Evolutionary conservation across 306 rosid genomes (phyloP).

Genomic region (Vigna angularis): DNA sequence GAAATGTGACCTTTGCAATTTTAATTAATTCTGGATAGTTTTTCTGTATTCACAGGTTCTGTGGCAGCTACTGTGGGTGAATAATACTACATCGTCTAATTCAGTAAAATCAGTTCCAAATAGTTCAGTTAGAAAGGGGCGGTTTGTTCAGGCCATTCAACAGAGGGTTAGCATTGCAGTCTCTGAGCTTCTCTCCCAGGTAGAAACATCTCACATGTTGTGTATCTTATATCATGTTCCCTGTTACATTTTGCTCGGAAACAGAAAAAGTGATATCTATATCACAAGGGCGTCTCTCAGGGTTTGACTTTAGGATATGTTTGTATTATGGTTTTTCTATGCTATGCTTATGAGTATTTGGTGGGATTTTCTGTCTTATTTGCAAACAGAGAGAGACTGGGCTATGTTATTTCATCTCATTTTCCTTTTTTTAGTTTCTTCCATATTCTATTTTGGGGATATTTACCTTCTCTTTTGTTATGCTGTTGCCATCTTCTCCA

Average conservation of each 20-base stretch:
- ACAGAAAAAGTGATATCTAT: constrained; percentile 5
- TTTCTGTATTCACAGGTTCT: constrained; percentile 62
- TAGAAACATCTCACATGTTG: constrained; percentile 35
- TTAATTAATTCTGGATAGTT: background rate
- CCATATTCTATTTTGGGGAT: constrained; percentile 1
- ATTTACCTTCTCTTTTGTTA: too few species aligned
- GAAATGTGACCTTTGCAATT: constrained; percentile 10
- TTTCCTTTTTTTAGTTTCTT: constrained; percentile 1
- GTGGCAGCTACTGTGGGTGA: constrained; percentile 91
- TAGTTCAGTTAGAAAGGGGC: constrained; percentile 52
- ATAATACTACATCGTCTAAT: constrained; percentile 58
- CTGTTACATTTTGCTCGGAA: background rate
- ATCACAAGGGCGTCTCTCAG: constrained; percentile 29
- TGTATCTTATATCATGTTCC: background rate
- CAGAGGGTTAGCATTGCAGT: constrained; percentile 77
- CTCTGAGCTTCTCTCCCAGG: constrained; percentile 88
- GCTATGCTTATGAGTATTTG: background rate
- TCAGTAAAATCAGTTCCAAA: constrained; percentile 44
- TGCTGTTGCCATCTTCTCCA: background rate
- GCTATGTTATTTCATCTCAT: background rate
- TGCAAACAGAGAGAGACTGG: constrained; percentile 9
- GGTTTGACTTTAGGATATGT: background rate
- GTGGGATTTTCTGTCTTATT: background rate
- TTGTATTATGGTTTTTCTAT: constrained; percentile 29
- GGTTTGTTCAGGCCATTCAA: constrained; percentile 68